Evolutionary conservation across 805 yeast genomes (phyloP).

Genomic region (Hanseniaspora thailandica): DNA sequence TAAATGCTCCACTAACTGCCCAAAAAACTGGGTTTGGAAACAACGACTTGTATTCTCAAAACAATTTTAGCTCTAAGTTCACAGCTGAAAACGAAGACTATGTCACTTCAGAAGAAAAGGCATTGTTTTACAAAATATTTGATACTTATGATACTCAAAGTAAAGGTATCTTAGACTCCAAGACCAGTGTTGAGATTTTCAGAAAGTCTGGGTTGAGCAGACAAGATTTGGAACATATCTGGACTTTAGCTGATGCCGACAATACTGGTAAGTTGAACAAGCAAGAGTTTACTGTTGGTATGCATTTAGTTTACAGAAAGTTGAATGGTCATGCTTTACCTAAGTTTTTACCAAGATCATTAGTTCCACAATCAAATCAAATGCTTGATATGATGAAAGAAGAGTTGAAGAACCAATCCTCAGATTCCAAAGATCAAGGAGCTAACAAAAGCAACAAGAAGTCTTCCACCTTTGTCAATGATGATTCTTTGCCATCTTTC

Average conservation of each 20-base stretch:
- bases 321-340: constrained; percentile 86
- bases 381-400: constrained; percentile 64
- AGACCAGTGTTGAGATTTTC: constrained; percentile 72
- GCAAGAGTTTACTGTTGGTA: constrained; percentile 91
- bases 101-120: constrained; percentile 77
- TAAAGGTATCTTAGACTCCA: constrained; percentile 64
- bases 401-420: constrained; percentile 23
- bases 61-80: constrained; percentile 28
- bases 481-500: constrained; percentile 63
- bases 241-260: constrained; percentile 78
- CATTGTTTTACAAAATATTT: constrained; percentile 76
- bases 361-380: constrained; percentile 75
- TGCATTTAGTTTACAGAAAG: constrained; percentile 89
- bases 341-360: constrained; percentile 67
- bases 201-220: constrained; percentile 83
- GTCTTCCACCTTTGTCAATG: constrained; percentile 54
- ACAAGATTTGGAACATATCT: constrained; percentile 74
- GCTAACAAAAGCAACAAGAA: constrained; percentile 18
- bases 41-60: constrained; percentile 30
- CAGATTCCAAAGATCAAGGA: constrained; percentile 14
- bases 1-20: constrained; percentile 30
- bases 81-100: constrained; percentile 41
- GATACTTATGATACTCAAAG: constrained; percentile 67
- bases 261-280: constrained; percentile 73
- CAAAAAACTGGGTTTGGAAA: constrained; percentile 39